Percentiles rank a stretch among this genome's conserved stretches.
phyloP scores from a whole-genome alignment of 2,329 filamentous ascomycete species.

The Ascochyta lentis region DNA sequence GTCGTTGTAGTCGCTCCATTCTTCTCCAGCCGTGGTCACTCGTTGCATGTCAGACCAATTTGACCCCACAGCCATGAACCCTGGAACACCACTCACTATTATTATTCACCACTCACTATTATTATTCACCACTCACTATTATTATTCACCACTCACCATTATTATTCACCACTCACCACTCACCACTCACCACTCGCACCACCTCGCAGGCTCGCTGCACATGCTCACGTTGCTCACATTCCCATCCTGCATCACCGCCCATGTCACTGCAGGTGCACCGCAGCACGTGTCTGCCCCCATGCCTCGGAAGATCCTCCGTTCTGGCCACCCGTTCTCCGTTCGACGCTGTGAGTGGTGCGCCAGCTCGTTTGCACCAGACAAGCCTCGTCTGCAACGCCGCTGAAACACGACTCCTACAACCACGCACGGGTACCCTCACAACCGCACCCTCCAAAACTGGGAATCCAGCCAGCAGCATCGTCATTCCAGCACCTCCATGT shows the following conservation, averaged over 20 bases:
- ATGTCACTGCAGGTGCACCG: neutral
- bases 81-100: no score
- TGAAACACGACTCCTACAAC: slow-evolving; percentile 41
- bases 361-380: slow-evolving; percentile 16
- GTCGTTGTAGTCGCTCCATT: no score
- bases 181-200: neutral
- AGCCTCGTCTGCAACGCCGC: slow-evolving; percentile 33
- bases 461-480: slow-evolving; percentile 1
- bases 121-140: no score
- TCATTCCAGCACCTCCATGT: neutral
- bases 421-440: slow-evolving; percentile 20
- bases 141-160: no score
- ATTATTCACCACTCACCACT: no score
- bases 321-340: slow-evolving; percentile 1
- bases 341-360: neutral
- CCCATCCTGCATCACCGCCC: neutral
- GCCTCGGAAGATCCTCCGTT: slow-evolving; percentile 12
- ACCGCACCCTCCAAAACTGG: slow-evolving; percentile 24
- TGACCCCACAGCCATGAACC: neutral
- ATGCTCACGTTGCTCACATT: neutral
- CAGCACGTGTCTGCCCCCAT: slow-evolving; percentile 13
- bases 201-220: neutral
- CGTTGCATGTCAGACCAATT: neutral
- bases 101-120: neutral
- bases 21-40: neutral